Evolutionary conservation across 2,329 filamentous ascomycete genomes (phyloP).

Genomic region (Dactylellina parvicollis): DNA sequence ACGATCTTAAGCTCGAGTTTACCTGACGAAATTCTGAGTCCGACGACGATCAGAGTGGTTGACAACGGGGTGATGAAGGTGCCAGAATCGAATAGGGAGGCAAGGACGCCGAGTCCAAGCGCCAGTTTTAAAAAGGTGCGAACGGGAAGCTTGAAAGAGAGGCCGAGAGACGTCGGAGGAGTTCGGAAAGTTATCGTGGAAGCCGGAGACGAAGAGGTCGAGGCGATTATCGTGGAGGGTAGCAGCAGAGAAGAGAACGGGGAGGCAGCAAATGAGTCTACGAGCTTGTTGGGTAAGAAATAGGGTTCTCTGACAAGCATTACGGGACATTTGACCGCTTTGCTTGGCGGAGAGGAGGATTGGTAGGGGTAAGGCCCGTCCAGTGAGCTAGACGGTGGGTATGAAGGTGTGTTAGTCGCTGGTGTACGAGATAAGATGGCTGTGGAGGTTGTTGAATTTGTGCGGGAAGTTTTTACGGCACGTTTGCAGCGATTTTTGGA

Average conservation of each 20-base stretch:
- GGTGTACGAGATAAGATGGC: too few relatives aligned
- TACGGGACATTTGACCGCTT: not conserved
- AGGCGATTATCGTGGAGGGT: not conserved
- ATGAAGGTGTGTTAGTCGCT: too few relatives aligned
- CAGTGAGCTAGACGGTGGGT: too few relatives aligned
- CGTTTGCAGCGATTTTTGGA: not conserved
- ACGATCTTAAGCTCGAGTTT: conserved; percentile 18
- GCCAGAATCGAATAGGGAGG: conserved; percentile 58
- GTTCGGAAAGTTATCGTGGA: conserved; percentile 79
- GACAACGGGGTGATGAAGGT: conserved; percentile 54
- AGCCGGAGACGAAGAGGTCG: conserved; percentile 61
- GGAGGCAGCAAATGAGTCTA: conserved; percentile 34
- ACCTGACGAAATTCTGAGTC: not conserved
- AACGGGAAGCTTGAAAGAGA: conserved; percentile 81
- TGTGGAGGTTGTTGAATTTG: not conserved
- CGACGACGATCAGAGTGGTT: not conserved
- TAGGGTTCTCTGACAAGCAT: conserved; percentile 39
- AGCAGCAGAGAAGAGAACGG: not conserved
- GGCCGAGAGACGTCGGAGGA: conserved; percentile 76
- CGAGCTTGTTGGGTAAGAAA: conserved; percentile 46
- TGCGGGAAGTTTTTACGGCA: not conserved
- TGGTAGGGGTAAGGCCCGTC: too few relatives aligned
- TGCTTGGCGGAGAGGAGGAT: conserved; percentile 8
- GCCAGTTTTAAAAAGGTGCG: conserved; percentile 64
- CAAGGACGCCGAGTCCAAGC: conserved; percentile 62